These are phyloP conservation scores for Rhizophagus prolifer DNA, from an alignment of 192 early-diverging fungal species.

Conservation along the genomic window DNA sequence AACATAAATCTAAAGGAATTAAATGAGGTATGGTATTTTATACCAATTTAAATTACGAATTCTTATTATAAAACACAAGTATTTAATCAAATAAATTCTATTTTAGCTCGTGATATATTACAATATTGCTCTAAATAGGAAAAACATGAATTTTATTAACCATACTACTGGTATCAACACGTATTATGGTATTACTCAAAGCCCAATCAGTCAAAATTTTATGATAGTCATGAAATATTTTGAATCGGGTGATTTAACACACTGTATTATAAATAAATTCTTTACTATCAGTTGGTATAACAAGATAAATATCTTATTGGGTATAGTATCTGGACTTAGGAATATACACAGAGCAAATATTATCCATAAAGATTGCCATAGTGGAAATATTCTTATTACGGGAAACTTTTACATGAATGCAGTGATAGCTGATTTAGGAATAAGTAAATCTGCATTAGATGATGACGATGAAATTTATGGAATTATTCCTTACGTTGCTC, in stretches of 20 bases:
- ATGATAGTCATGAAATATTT: neutral
- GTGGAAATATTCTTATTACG: neutral
- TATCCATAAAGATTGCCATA: neutral
- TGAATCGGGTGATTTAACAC: neutral
- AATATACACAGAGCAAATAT: neutral
- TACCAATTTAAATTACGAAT: too few relatives aligned
- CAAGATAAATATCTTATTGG: neutral
- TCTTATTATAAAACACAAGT: too few relatives aligned
- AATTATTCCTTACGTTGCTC: neutral
- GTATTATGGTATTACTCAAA: neutral
- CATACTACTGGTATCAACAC: neutral
- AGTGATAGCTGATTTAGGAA: neutral
- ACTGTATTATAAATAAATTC: neutral
- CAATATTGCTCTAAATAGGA: neutral
- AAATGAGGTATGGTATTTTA: neutral
- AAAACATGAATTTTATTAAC: neutral
- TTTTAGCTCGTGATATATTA: neutral
- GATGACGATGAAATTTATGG: neutral
- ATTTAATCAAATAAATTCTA: neutral
- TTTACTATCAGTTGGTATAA: neutral
- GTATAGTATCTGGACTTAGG: neutral
- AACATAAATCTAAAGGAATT: neutral
- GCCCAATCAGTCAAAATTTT: neutral
- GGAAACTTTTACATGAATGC: too few relatives aligned
- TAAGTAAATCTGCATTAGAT: neutral